Percentiles rank a stretch among this genome's conserved stretches.
phyloP scores from a whole-genome alignment of 208 protist species.

The Trypanosoma brucei region DNA sequence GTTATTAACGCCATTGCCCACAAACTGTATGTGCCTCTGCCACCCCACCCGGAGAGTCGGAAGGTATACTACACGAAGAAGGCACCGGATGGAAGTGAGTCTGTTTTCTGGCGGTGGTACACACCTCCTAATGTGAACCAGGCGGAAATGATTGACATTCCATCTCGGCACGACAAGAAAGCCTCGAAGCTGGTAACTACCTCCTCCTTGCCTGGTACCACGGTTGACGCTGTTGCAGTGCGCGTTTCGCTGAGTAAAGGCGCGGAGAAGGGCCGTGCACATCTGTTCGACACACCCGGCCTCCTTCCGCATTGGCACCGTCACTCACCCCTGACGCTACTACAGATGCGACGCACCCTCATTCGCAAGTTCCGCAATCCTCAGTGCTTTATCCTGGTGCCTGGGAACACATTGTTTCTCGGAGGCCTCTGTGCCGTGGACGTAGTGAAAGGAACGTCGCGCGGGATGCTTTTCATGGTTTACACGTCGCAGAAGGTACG shows the following conservation, averaged over 20 bases:
- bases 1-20: conserved; percentile 89
- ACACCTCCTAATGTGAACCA: conserved; percentile 86
- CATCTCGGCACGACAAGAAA: conserved; percentile 79
- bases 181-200: conserved; percentile 87
- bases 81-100: conserved; percentile 52
- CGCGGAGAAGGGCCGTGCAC: conserved; percentile 23
- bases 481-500: conserved; percentile 87
- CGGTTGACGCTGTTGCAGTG: conserved; percentile 77
- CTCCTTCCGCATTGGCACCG: conserved; percentile 86
- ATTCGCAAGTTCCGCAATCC: conserved; percentile 84
- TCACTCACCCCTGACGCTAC: conserved; percentile 72
- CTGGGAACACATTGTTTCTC: conserved; percentile 83
- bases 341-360: conserved; percentile 86
- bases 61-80: conserved; percentile 85
- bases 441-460: conserved; percentile 69
- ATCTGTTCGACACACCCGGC: conserved; percentile 87
- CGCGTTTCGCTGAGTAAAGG: conserved; percentile 50
- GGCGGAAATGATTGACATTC: conserved; percentile 87
- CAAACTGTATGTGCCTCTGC: conserved; percentile 77
- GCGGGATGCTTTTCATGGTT: conserved; percentile 78
- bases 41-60: conserved; percentile 81
- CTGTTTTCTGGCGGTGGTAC: conserved; percentile 87
- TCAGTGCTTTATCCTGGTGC: conserved; percentile 80
- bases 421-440: conserved; percentile 82
- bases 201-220: conserved; percentile 86